Evolutionary conservation across 169 alveolate genomes (phyloP).

Genomic region (Plasmodium gaboni): DNA sequence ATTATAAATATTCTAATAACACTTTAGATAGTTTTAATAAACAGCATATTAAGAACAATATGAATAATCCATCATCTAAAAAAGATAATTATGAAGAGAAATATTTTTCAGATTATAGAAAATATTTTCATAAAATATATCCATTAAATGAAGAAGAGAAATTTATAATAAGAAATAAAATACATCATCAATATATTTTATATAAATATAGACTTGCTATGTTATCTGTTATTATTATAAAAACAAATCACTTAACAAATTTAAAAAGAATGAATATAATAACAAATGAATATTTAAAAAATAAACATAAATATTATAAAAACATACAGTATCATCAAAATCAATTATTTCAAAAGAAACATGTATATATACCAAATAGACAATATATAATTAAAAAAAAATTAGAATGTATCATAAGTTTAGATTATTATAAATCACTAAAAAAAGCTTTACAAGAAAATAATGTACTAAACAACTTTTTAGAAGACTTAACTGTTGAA

Average conservation of each 20-base stretch:
- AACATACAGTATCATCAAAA: slow-evolving; percentile 50
- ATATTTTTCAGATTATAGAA: slow-evolving; percentile 41
- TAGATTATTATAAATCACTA: slow-evolving; percentile 44
- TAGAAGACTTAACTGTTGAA: slow-evolving; percentile 31
- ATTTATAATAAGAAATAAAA: slow-evolving; percentile 31
- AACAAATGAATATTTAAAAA: slow-evolving; percentile 14
- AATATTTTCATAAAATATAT: slow-evolving; percentile 45
- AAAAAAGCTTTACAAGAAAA: slow-evolving; percentile 34
- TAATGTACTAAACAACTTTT: slow-evolving; percentile 25
- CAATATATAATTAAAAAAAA: slow-evolving; percentile 52
- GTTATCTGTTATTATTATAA: slow-evolving; percentile 47
- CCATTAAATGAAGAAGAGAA: slow-evolving; percentile 61
- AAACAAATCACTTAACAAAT: slow-evolving; percentile 46
- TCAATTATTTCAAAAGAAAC: slow-evolving; percentile 23
- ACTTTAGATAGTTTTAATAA: neutral
- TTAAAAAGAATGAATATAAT: slow-evolving; percentile 27
- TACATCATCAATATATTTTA: slow-evolving; percentile 17
- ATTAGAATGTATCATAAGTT: slow-evolving; percentile 43
- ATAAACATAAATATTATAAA: slow-evolving; percentile 26
- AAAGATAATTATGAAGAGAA: neutral
- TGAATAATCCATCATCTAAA: neutral
- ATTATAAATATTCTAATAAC: neutral
- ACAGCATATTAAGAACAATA: neutral
- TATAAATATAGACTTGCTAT: slow-evolving; percentile 51
- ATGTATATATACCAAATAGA: slow-evolving; percentile 39